phyloP scores from a whole-genome alignment of 1,139 yeast genomes.

The Wickerhamomyces sp. region DNA sequence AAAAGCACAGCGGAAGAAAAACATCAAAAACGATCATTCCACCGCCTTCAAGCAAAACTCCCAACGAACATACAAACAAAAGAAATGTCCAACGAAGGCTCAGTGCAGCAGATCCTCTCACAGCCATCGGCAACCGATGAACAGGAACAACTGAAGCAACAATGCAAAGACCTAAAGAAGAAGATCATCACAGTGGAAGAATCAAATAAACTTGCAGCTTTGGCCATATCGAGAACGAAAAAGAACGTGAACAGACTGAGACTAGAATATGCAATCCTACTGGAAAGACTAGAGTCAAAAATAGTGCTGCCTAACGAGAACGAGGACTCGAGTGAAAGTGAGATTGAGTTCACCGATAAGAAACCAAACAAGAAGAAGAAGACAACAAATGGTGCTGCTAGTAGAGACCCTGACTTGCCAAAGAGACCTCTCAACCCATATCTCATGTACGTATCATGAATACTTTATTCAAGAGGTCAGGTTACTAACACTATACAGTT shows the following conservation, averaged over 20 bases:
- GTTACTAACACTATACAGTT: constrained; percentile 24
- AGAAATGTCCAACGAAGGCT: not conserved
- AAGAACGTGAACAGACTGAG: constrained; percentile 73
- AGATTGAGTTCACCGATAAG: constrained; percentile 22
- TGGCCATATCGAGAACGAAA: constrained; percentile 77
- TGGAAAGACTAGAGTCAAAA: constrained; percentile 73
- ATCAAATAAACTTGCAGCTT: constrained; percentile 70
- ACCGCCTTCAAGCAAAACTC: not conserved
- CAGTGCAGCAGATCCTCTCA: not conserved
- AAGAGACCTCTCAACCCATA: constrained; percentile 90
- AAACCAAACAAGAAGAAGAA: constrained; percentile 26
- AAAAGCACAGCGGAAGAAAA: too few species aligned
- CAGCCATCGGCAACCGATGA: not conserved
- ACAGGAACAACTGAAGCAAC: constrained; percentile 4
- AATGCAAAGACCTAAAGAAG: constrained; percentile 52
- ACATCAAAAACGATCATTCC: not conserved
- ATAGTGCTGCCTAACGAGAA: constrained; percentile 26
- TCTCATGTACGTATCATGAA: constrained; percentile 35
- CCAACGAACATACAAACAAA: too few species aligned
- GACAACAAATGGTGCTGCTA: constrained; percentile 18
- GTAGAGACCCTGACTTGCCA: constrained; percentile 77
- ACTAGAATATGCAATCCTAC: constrained; percentile 72
- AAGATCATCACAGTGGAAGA: constrained; percentile 74
- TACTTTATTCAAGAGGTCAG: not conserved
- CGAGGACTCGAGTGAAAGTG: constrained; percentile 19